phyloP scores from a whole-genome alignment of 116 monocot species.

The Dioscorea cayenensis region DNA sequence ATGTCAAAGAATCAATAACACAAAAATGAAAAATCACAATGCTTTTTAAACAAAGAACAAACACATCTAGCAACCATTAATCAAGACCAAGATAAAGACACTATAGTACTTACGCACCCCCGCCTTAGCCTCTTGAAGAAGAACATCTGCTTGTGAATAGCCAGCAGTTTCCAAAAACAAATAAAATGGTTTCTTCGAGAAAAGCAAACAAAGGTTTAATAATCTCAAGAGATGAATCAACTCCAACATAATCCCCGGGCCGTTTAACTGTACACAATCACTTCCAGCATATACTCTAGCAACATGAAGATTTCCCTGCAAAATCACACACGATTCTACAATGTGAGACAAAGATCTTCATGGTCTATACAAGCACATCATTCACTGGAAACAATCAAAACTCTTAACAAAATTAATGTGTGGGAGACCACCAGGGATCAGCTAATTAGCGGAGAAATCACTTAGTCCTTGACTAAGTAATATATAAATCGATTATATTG shows the following conservation, averaged over 20 bases:
- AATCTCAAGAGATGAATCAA: conserved; percentile 41
- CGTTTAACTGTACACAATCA: conserved; percentile 39
- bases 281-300: conserved; percentile 54
- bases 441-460: too few species aligned
- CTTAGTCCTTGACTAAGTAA: too few species aligned
- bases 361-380: too few species aligned
- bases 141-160: conserved; percentile 39
- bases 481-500: too few species aligned
- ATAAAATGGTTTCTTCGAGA: conserved; percentile 63
- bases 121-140: conserved; percentile 57
- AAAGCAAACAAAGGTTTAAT: conserved; percentile 41
- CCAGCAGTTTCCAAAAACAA: conserved; percentile 45
- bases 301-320: conserved; percentile 54
- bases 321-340: background rate
- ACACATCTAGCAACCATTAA: too few species aligned
- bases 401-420: too few species aligned
- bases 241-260: conserved; percentile 36
- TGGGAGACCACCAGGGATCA: too few species aligned
- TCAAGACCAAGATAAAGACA: too few species aligned
- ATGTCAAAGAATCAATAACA: background rate
- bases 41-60: background rate
- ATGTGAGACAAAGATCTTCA: background rate
- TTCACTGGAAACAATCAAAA: too few species aligned
- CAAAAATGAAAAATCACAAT: background rate
- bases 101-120: conserved; percentile 35